Percentiles rank a stretch among this genome's conserved stretches.
These are phyloP conservation scores for Talaromyces marneffei DNA, from an alignment of 2,329 filamentous ascomycete species.

Conservation along the genomic window DNA sequence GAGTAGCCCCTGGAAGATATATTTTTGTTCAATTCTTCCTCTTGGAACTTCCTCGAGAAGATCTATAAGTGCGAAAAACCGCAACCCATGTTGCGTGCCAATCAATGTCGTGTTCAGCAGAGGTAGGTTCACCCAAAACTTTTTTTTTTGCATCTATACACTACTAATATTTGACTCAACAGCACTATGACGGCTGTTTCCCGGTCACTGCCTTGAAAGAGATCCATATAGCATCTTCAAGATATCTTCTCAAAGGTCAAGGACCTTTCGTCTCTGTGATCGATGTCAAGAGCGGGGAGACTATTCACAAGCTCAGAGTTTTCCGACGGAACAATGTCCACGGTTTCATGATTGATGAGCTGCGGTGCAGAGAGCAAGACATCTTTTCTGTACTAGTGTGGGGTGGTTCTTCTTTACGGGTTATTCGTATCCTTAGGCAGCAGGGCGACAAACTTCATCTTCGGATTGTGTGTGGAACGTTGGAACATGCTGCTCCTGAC, in stretches of 20 bases:
- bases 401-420: constrained; percentile 58
- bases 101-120: constrained; percentile 12
- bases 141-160: constrained; percentile 1
- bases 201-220: constrained; percentile 38
- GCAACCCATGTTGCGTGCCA: background rate
- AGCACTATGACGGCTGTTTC: constrained; percentile 40
- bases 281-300: constrained; percentile 27
- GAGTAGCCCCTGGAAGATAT: background rate
- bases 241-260: constrained; percentile 35
- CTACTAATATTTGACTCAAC: background rate
- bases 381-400: constrained; percentile 51
- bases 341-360: constrained; percentile 29
- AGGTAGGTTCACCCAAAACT: constrained; percentile 4
- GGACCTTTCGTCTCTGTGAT: constrained; percentile 32
- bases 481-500: constrained; percentile 54
- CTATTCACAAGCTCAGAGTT: constrained; percentile 26
- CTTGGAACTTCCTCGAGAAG: background rate
- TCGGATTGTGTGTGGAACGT: constrained; percentile 26
- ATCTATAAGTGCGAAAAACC: background rate
- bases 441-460: constrained; percentile 19
- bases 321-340: constrained; percentile 37
- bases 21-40: background rate
- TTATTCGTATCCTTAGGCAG: constrained; percentile 29
- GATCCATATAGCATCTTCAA: constrained; percentile 22
- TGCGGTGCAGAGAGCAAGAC: constrained; percentile 16